Evolutionary conservation across 129 eudicot genomes (phyloP).

Genomic region (Flaveria bidentis): DNA sequence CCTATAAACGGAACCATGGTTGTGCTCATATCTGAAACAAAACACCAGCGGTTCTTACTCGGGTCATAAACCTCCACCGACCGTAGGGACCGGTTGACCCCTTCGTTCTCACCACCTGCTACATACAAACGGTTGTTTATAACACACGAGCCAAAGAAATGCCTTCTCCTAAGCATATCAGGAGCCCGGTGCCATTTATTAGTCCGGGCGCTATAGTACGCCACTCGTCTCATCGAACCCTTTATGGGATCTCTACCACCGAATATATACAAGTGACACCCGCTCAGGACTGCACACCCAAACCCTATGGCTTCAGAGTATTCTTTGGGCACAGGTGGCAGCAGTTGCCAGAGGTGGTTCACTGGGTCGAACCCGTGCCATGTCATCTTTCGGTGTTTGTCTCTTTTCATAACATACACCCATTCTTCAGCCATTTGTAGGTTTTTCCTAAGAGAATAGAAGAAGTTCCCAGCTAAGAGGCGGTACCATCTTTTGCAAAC

Average conservation of each 20-base stretch:
- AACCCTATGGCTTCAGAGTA: constrained; percentile 74
- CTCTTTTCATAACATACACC: constrained; percentile 76
- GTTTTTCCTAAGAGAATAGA: constrained; percentile 62
- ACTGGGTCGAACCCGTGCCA: constrained; percentile 80
- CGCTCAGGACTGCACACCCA: constrained; percentile 72
- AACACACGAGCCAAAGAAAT: constrained; percentile 73
- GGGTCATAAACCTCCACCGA: constrained; percentile 84
- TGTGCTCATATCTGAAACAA: constrained; percentile 72
- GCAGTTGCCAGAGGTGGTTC: constrained; percentile 74
- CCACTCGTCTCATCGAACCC: constrained; percentile 84
- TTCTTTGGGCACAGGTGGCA: constrained; percentile 82
- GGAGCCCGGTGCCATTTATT: constrained; percentile 89
- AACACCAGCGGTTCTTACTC: constrained; percentile 69
- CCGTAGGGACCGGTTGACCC: constrained; percentile 62
- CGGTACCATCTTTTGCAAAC: constrained; percentile 92
- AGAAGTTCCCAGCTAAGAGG: constrained; percentile 73
- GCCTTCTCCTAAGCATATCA: constrained; percentile 73
- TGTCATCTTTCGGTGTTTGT: constrained; percentile 61
- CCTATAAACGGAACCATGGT: constrained; percentile 84
- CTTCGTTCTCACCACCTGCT: constrained; percentile 87
- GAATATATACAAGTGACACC: constrained; percentile 76
- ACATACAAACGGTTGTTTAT: constrained; percentile 80
- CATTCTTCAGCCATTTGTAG: constrained; percentile 69
- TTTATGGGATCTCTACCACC: constrained; percentile 81
- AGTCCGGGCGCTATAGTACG: constrained; percentile 69